Conservation (phyloP, 768 basidiomycete genomes). For the Strobilomyces confusus region DNA sequence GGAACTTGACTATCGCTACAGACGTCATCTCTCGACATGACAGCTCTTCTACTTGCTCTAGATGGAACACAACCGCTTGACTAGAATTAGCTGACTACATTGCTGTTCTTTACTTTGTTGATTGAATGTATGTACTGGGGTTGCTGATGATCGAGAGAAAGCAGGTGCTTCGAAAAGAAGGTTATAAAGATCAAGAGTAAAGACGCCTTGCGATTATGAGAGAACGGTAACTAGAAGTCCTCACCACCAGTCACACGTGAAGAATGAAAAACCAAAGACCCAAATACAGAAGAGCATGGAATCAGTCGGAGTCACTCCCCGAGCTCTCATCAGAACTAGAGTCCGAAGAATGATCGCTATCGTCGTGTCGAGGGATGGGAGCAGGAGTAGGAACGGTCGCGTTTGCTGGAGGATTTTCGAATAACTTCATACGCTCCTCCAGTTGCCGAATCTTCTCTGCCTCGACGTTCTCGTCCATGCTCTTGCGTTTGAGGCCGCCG, state of each 20-base stretch:
- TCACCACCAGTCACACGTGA: slow-evolving; percentile 12
- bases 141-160: slow-evolving; percentile 28
- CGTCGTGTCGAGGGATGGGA: slow-evolving; percentile 33
- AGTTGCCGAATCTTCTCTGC: slow-evolving; percentile 91
- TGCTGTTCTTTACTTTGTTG: slow-evolving; percentile 40
- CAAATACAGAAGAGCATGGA: slow-evolving; percentile 7
- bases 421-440: slow-evolving; percentile 82
- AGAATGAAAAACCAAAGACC: slow-evolving; percentile 15
- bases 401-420: slow-evolving; percentile 57
- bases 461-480: slow-evolving; percentile 96
- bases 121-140: slow-evolving; percentile 38
- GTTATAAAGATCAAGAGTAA: slow-evolving; percentile 38
- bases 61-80: slow-evolving; percentile 22
- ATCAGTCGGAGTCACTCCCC: slow-evolving; percentile 79
- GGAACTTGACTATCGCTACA: slow-evolving; percentile 15
- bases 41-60: slow-evolving; percentile 23
- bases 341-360: slow-evolving; percentile 76
- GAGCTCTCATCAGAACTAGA: slow-evolving; percentile 80
- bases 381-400: slow-evolving; percentile 32
- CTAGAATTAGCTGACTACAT: slow-evolving; percentile 50
- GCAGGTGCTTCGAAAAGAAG: slow-evolving; percentile 24
- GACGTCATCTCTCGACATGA: slow-evolving; percentile 5
- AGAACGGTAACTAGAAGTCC: slow-evolving; percentile 28
- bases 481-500: slow-evolving; percentile 88
- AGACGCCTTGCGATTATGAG: slow-evolving; percentile 22